phyloP scores from a whole-genome alignment of 1,139 yeast species.

The Debaryomyces nepalensis region DNA sequence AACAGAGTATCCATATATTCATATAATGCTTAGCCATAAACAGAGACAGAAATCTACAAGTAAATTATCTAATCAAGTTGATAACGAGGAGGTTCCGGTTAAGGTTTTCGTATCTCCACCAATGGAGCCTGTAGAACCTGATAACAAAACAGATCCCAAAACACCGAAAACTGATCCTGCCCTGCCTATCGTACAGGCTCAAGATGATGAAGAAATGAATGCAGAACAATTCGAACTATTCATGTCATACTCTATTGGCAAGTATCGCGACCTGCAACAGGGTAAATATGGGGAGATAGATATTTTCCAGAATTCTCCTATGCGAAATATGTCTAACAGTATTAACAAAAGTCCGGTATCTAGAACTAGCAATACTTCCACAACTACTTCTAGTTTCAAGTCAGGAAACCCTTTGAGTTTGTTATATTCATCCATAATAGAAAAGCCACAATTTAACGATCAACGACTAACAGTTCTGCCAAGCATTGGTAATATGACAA shows the following conservation, averaged over 20 bases:
- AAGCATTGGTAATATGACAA: background rate
- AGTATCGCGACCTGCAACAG: constrained; percentile 37
- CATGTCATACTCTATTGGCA: constrained; percentile 38
- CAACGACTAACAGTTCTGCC: background rate
- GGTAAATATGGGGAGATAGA: constrained; percentile 21
- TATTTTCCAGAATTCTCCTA: background rate
- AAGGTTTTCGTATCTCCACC: background rate
- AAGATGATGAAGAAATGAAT: constrained; percentile 23
- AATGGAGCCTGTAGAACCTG: background rate
- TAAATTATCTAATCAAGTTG: background rate
- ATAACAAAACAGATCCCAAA: background rate
- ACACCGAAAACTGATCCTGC: constrained; percentile 1
- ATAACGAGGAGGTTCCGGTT: background rate
- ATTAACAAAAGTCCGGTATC: too few species aligned
- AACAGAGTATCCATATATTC: constrained; percentile 10
- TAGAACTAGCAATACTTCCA: background rate
- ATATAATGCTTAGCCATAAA: background rate
- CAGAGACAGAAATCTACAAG: background rate
- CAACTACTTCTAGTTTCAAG: constrained; percentile 10
- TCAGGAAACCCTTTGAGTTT: constrained; percentile 29
- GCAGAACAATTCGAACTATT: constrained; percentile 40
- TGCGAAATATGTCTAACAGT: too few species aligned
- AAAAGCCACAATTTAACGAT: constrained; percentile 2
- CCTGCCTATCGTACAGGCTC: background rate
- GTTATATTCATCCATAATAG: constrained; percentile 19